phyloP scores from a whole-genome alignment of 176 grass and related monocot genomes.

The Bolboschoenus planiculmis region DNA sequence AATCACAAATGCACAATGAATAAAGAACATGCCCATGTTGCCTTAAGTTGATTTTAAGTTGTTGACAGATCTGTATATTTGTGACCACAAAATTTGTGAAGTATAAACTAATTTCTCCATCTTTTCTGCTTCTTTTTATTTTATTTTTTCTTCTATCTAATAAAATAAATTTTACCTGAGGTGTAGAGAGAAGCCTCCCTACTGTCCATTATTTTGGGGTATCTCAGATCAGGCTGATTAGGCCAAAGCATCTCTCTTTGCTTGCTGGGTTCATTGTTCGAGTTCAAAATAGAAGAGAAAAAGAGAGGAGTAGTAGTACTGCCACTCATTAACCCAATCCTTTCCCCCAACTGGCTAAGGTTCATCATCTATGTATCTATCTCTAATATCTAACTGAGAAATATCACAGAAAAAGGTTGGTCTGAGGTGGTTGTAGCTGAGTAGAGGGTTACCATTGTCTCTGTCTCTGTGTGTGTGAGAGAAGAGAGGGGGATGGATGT shows the following conservation, averaged over 20 bases:
- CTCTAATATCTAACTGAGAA: background rate
- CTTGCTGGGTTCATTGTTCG: background rate
- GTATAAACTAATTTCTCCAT: background rate
- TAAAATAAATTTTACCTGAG: background rate
- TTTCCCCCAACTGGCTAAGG: slow-evolving; percentile 6
- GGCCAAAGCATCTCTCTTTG: slow-evolving; percentile 5
- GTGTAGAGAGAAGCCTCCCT: background rate
- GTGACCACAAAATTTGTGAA: background rate
- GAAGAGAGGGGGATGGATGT: background rate
- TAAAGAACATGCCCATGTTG: background rate
- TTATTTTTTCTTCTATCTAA: background rate
- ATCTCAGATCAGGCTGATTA: slow-evolving; percentile 2
- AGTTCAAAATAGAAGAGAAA: background rate
- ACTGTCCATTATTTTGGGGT: background rate
- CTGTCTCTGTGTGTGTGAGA: slow-evolving; percentile 6
- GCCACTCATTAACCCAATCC: background rate
- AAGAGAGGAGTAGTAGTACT: background rate
- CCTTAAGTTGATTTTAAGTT: background rate
- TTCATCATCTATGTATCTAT: background rate
- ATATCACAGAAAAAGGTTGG: background rate
- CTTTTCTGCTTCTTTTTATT: background rate
- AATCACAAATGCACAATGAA: background rate
- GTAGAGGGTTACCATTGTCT: slow-evolving; percentile 25
- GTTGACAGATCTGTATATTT: background rate
- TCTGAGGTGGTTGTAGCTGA: background rate